phyloP scores from a whole-genome alignment of 257 asterid genomes.

The Solanum dulcamara region DNA sequence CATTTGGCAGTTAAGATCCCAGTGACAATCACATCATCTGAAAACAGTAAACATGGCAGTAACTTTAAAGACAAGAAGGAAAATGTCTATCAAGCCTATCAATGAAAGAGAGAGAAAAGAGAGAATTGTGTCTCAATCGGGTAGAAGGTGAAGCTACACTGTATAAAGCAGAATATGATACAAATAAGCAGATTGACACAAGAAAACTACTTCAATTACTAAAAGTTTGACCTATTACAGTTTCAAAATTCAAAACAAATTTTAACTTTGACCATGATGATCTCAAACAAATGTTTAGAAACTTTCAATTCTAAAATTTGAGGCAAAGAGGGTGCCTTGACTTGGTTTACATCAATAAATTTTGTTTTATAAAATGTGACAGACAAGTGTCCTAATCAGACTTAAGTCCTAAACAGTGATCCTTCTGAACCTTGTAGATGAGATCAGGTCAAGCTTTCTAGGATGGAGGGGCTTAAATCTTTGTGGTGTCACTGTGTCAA shows the following conservation, averaged over 20 bases:
- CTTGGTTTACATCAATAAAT: background rate
- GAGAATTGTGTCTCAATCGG: background rate
- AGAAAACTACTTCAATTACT: background rate
- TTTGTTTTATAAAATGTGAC: background rate
- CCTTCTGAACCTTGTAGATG: background rate
- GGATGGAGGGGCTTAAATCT: background rate
- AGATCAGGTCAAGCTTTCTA: background rate
- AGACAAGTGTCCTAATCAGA: background rate
- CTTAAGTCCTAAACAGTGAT: background rate
- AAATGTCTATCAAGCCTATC: background rate
- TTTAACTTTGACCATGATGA: background rate
- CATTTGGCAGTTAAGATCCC: constrained; percentile 91
- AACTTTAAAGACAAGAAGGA: background rate
- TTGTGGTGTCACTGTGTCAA: background rate
- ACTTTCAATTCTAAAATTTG: background rate
- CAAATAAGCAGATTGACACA: background rate
- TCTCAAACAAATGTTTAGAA: background rate
- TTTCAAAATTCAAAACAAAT: background rate
- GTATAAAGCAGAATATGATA: background rate
- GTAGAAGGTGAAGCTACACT: background rate
- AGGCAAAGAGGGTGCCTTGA: background rate
- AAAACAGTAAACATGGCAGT: constrained; percentile 9
- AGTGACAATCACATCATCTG: constrained; percentile 91
- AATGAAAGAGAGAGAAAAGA: background rate
- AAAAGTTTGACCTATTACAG: background rate